Percentiles rank a stretch among this genome's conserved stretches.
Evolutionary conservation across 768 basidiomycete species (phyloP).

Genomic region (Rhodosporidiobolus odoratus): DNA sequence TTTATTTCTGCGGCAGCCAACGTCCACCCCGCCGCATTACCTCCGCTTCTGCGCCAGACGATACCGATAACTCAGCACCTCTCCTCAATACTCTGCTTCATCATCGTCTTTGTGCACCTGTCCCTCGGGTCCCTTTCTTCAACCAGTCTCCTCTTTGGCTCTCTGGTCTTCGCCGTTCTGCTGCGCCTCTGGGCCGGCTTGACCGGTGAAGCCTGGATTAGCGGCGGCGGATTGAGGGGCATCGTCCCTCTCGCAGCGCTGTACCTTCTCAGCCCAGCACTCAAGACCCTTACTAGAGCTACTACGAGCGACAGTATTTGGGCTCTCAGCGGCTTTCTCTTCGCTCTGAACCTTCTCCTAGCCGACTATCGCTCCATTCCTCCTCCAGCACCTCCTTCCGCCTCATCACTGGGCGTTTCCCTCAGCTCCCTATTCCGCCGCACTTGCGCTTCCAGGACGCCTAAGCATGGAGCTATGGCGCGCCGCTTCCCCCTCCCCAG

Average conservation of each 20-base stretch:
- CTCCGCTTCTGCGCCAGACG: slow-evolving; percentile 40
- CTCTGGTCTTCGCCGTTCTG: slow-evolving; percentile 56
- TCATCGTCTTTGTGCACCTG: slow-evolving; percentile 70
- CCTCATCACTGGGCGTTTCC: background rate
- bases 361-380: slow-evolving; percentile 65
- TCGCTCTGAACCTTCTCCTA: slow-evolving; percentile 71
- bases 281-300: slow-evolving; percentile 85
- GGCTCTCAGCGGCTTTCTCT: slow-evolving; percentile 74
- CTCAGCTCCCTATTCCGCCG: background rate
- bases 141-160: slow-evolving; percentile 62
- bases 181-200: slow-evolving; percentile 22
- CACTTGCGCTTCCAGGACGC: background rate
- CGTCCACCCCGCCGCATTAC: slow-evolving; percentile 69
- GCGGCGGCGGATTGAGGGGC: slow-evolving; percentile 45
- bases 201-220: background rate
- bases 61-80: slow-evolving; percentile 74
- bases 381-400: background rate
- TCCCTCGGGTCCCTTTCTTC: slow-evolving; percentile 63
- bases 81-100: slow-evolving; percentile 70
- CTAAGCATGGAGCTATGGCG: background rate
- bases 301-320: slow-evolving; percentile 96
- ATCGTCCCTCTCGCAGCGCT: slow-evolving; percentile 82
- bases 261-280: slow-evolving; percentile 81
- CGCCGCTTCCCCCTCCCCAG: slow-evolving; percentile 32
- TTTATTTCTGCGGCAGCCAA: slow-evolving; percentile 55